Evolutionary conservation across 2,329 filamentous ascomycete species (phyloP).

Genomic region (Didymellaceae sp.): DNA sequence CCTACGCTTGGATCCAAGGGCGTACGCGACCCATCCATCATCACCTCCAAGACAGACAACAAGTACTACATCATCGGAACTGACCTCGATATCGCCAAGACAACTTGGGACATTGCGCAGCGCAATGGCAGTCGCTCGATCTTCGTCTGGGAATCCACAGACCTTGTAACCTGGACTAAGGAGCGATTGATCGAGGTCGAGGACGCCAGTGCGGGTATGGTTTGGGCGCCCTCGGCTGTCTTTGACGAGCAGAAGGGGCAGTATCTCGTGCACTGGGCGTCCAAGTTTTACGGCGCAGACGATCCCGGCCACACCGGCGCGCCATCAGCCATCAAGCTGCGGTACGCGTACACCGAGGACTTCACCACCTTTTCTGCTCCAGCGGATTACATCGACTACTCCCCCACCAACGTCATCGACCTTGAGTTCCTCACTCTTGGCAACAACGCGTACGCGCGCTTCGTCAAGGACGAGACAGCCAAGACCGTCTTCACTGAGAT

Average conservation of each 20-base stretch:
- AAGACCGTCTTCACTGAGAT: conserved; percentile 61
- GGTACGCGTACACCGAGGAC: conserved; percentile 63
- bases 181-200: conserved; percentile 61
- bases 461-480: conserved; percentile 62
- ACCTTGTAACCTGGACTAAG: conserved; percentile 58
- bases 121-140: conserved; percentile 60
- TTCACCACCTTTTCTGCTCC: conserved; percentile 61
- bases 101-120: conserved; percentile 60
- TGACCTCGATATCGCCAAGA: conserved; percentile 61
- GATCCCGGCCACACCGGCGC: conserved; percentile 59
- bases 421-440: conserved; percentile 62
- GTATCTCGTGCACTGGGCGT: conserved; percentile 60
- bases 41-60: conserved; percentile 53
- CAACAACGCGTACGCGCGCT: conserved; percentile 56
- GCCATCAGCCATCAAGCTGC: conserved; percentile 53
- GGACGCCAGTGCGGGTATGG: conserved; percentile 62
- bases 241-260: conserved; percentile 57
- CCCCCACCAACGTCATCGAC: conserved; percentile 60
- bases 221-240: conserved; percentile 64
- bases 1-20: conserved; percentile 61
- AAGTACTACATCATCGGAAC: conserved; percentile 65
- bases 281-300: conserved; percentile 54
- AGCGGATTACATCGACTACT: conserved; percentile 58
- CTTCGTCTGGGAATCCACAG: conserved; percentile 62
- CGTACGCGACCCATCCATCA: conserved; percentile 60